phyloP scores from a whole-genome alignment of 2,329 filamentous ascomycete genomes.

The Pyricularia grisea region DNA sequence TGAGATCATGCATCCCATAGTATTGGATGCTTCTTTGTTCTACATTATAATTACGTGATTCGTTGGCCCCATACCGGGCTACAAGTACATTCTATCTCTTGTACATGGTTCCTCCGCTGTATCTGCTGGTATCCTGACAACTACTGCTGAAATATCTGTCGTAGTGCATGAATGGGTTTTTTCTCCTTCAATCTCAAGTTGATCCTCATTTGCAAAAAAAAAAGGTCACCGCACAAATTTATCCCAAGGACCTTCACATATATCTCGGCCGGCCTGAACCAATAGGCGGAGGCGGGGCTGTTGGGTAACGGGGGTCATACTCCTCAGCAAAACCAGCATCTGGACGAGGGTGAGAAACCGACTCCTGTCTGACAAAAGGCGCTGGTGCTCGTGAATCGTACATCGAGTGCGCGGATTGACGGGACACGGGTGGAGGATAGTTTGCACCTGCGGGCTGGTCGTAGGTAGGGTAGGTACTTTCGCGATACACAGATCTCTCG shows the following conservation, averaged over 20 bases:
- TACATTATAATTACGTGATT: background rate
- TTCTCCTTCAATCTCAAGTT: background rate
- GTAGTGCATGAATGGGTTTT: background rate
- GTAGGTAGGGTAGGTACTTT: background rate
- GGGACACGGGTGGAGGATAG: background rate
- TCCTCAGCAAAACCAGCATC: constrained; percentile 24
- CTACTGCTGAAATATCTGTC: background rate
- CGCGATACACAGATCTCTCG: background rate
- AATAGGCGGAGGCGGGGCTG: constrained; percentile 13
- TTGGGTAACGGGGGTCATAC: constrained; percentile 33
- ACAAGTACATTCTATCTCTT: background rate
- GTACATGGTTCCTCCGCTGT: background rate
- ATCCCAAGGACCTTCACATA: background rate
- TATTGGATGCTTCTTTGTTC: background rate
- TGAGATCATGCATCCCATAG: background rate
- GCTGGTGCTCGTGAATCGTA: constrained; percentile 11
- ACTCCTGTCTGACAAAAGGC: constrained; percentile 7
- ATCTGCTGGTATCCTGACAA: background rate
- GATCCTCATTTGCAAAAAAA: background rate
- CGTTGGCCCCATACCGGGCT: background rate
- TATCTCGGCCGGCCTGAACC: background rate
- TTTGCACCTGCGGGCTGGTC: background rate
- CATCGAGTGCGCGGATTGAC: background rate
- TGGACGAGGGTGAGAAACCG: constrained; percentile 6
- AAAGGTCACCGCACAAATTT: background rate